Evolutionary conservation across 371 early-diverging fungal species (phyloP), one percentile per base, ranked within the genome.

Genomic region (Mucor circinelloides): DNA sequence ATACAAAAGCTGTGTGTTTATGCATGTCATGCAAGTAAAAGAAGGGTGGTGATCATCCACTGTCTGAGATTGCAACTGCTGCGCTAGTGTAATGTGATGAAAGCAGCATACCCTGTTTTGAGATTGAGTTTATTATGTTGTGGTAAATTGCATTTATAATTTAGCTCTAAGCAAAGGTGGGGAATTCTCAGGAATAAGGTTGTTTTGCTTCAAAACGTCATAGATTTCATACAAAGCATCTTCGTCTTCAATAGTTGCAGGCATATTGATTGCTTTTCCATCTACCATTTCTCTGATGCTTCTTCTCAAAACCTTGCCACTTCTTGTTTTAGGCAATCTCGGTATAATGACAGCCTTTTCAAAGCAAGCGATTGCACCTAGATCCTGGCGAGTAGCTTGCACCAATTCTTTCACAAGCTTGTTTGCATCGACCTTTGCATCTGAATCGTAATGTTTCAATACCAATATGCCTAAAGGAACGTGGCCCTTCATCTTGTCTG

Each of bases 281-380:
- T 87, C 86, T n/a, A 87, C 82, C 85, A 93, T 91, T 42, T 88
- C 87, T 25, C 94, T 83, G 55, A 94, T 84, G 40, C 90, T 90
- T 56, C 94, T 87, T 40, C 97, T 82, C 73, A 98, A 80, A 31
- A 96, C 92, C 77, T 98, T 97, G 7, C 97, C 97, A 21, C 91
- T 91, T 9, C 97, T 82, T 10, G 99, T 98, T 76, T 98, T 98
- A 15, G 99, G 97, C 59, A 98, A 72, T 21, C 91, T 83, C 1
- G 85, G 79, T 2, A 93, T 90, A 62, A 93, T 78, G 21, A 89
- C 78, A 2, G 89, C 85, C 6, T 75, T 76, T 13, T 89, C 85
- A 67, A 92, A 86, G 40, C 91, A 93, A 2, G 94, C 92, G 66
- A 95, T 90, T 8, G 95, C 88, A 0, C 95, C 95, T 6, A 94